Base-by-base conservation (phyloP, 768 basidiomycete species). In the Auriculariales sp. region DNA sequence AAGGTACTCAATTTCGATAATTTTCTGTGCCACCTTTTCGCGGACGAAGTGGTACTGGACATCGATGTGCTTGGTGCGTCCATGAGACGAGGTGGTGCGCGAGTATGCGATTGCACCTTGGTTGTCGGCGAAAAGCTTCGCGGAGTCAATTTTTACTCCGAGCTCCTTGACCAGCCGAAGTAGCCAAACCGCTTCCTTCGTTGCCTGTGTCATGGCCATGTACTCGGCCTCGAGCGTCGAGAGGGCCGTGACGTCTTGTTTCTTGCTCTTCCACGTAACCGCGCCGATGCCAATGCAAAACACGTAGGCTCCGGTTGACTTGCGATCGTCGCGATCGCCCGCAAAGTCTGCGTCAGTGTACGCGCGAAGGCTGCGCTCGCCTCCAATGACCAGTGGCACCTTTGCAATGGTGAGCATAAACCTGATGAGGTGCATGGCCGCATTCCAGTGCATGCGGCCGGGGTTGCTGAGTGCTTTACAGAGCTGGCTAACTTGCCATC, bases 321-420 rank as follows among this genome's bases (percentile, higher is more conserved):
- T 50, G 15, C 58, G 53, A 30, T 57, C 53, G 34, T 55, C 29
- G 14, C 27, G 22, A 24, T 58, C 49, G 11, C 54, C 53, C 27
- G 56, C 65, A 51, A 50, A 60, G 51, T 63, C 61, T 0, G 62
- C 44, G 49, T 66, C 64, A 2, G 48, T 46, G 49, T 57, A 60
- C 25, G 46, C 47, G 12, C 25, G 14, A 17, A 54, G 25, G n/a
- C 2, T 10, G 48, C 34, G 2, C 12, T 5, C 4, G 28, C 32
- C 28, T 10, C 32, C 32, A 11, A 48, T 28, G 7, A 25, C 22
- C 27, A 48, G 29, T 17, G 35, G 35, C 7, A 36, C 35, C 7
- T 36, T 5, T n/a, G 35, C 35, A 7, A 66, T 68, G 14, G 59
- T 62, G 17, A 57, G 55, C 44, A 76, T 57, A 54, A 74, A 76